Evolutionary conservation across 306 rosid genomes (phyloP).

Genomic region (Prosopis cineraria): DNA sequence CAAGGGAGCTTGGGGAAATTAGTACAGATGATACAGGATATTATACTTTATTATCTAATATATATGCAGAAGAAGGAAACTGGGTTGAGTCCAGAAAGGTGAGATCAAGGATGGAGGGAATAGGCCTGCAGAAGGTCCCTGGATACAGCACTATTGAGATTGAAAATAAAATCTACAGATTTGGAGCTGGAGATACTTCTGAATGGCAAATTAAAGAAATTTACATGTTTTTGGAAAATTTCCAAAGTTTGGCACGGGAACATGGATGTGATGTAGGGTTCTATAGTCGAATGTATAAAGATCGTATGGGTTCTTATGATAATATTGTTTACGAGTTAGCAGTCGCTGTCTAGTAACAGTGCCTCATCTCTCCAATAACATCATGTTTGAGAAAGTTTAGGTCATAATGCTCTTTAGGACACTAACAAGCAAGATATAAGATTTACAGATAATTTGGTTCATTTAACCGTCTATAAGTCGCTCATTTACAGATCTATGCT

Average conservation of each 20-base stretch:
- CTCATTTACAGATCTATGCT: slow-evolving; percentile 15
- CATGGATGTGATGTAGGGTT: slow-evolving; percentile 47
- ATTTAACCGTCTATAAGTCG: not conserved
- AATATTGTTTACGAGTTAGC: slow-evolving; percentile 18
- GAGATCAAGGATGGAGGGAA: slow-evolving; percentile 68
- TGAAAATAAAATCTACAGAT: slow-evolving; percentile 62
- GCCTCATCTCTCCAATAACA: not conserved
- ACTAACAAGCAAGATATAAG: not conserved
- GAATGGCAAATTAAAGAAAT: slow-evolving; percentile 55
- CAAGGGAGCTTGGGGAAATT: slow-evolving; percentile 50
- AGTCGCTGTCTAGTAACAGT: slow-evolving; percentile 27
- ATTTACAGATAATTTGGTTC: slow-evolving; percentile 12
- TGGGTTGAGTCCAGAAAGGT: slow-evolving; percentile 79
- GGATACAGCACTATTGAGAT: slow-evolving; percentile 80
- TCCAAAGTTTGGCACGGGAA: slow-evolving; percentile 54
- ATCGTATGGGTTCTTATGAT: slow-evolving; percentile 27
- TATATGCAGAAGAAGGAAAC: slow-evolving; percentile 85
- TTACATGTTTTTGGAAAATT: slow-evolving; percentile 44
- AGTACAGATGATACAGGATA: slow-evolving; percentile 78
- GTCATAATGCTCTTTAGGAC: not conserved
- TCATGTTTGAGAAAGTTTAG: not conserved
- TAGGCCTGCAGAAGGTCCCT: slow-evolving; percentile 82
- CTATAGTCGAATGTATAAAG: slow-evolving; percentile 30
- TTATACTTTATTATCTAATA: slow-evolving; percentile 82
- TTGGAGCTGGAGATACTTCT: slow-evolving; percentile 74